Evolutionary conservation across 2,329 filamentous ascomycete genomes (phyloP), one percentile per base, ranked within the genome.

Genomic region (Escovopsis sp.): DNA sequence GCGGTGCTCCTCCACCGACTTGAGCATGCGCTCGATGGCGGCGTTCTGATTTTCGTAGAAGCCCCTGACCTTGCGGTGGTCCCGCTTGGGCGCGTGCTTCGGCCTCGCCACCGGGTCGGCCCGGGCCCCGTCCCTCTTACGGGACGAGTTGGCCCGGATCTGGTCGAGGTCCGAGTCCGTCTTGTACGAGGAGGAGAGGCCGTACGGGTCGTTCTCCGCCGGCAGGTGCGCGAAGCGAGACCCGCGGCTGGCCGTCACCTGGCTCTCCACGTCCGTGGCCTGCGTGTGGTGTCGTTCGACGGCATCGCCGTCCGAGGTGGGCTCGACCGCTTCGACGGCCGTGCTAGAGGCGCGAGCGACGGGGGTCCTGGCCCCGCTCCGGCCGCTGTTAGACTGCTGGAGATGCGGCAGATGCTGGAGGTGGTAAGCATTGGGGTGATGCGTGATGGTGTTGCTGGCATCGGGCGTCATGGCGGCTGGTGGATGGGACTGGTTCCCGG

Each of bases 11-110:
- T 94, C 86, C 3, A 96, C 89, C 3, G 84, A 81, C 65, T 94
- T 95, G 50, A 96, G 71, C 64, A 95, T 74, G 10, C 85, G 77
- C 65, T 94, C 78, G 51, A 98, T 98, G 53, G 85, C 88, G 59
- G 88, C 85, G 59, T 98, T 98, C 59, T 98, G 89, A 28, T 72
- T 72, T 58, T 85, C 75, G 69, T 96, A 96, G 66, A 95, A 96
- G 40, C 77, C 74, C 54, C 83, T 73, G 12, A 96, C 59, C 54
- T 75, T 79, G 49, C 66, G 70, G 12, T 72, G 60, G 37, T 62
- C 61, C 33, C 51, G 45, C 42, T 53, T 58, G 23, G 56, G 53
- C 8, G 51, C 51, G 3, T 50, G 38, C 28, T 49, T 50, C 23
- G 23, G 23, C 23, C 23, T 23, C 23, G 23, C 23, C 15, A 43